A percentile compares a stretch with the other conserved stretches of the same genome.
phyloP scores from a whole-genome alignment of 257 asterid species.

The Avicennia marina region DNA sequence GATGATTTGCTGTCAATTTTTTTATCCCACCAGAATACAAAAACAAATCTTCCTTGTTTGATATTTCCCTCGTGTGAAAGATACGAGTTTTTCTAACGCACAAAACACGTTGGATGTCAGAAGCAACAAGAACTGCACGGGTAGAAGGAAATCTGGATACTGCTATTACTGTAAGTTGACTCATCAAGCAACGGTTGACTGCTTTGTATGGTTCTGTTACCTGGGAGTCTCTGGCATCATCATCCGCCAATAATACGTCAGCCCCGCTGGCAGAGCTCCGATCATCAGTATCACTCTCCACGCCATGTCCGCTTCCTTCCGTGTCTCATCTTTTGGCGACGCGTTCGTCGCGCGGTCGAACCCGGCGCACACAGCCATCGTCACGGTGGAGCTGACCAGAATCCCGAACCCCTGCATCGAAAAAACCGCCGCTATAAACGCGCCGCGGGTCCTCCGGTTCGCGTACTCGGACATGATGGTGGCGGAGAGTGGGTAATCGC shows the following conservation, averaged over 20 bases:
- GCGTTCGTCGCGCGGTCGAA: background rate
- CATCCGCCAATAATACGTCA: slow-evolving; percentile 40
- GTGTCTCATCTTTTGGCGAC: background rate
- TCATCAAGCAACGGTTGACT: no score
- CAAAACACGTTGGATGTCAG: no score
- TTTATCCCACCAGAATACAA: no score
- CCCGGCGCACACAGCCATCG: slow-evolving; percentile 24
- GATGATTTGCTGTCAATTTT: no score
- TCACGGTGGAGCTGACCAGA: slow-evolving; percentile 22
- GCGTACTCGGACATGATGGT: slow-evolving; percentile 39
- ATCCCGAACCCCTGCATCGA: slow-evolving; percentile 44
- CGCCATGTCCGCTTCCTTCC: slow-evolving; percentile 27
- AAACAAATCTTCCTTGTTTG: no score
- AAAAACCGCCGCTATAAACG: slow-evolving; percentile 35
- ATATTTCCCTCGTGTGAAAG: no score
- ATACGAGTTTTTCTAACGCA: no score
- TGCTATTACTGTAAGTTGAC: no score
- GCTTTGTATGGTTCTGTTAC: slow-evolving; percentile 6
- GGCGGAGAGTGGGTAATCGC: slow-evolving; percentile 39
- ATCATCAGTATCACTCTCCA: slow-evolving; percentile 38
- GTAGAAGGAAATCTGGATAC: no score
- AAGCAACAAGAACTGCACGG: no score
- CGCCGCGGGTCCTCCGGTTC: slow-evolving; percentile 35
- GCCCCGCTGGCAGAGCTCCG: slow-evolving; percentile 30
- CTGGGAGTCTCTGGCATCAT: slow-evolving; percentile 49